Evolutionary conservation across 176 grass and related monocot species (phyloP), one percentile per base, ranked within the genome.

Genomic region (Calamus simplicifolius): DNA sequence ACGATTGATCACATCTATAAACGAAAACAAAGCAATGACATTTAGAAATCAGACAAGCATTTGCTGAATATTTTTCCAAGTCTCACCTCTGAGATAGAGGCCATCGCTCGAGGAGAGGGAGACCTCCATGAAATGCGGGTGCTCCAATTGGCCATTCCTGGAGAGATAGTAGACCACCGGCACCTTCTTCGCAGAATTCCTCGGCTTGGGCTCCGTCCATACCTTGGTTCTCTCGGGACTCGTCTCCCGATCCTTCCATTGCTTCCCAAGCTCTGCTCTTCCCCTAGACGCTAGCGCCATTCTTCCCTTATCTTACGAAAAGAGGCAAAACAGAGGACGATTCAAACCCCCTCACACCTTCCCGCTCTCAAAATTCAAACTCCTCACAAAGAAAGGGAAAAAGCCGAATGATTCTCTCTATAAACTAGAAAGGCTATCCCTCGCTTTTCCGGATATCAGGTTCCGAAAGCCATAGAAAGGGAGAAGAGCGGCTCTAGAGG

Each of bases 91-190:
- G 68, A 90, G 82, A 63, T 52, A 35, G 57, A 90, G 79, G 2
- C 81, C 77, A 1, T 54, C 57, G 0, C 71, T 50, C 0, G 18
- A 75, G 68, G 69, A 65, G 51, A 66, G 17, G 0, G 71, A 4
- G 16, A 89, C 73, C 71, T 90, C 68, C 68, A 85, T 67, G 75
- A 90, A 90, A 63, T 90, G 87, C 0, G 87, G 82, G 52, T 90
- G 87, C 53, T 90, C 82, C 51, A 90, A 81, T 21, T 80, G 82
- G 27, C 82, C 82, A 52, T 80, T 75, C 23, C 68, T 72, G 1
- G 67, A 76, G 25, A 90, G 79, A 58, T 90, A 90, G 62, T 90
- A 90, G 5, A 90, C 82, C 31, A 90, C 79, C 3, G 75, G 58
- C 35, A 85, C 75, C 62, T 74, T 79, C 50, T 38, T 38, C 15